Base-by-base conservation (phyloP, 2,329 filamentous ascomycete genomes). In the Botrytis elliptica region DNA sequence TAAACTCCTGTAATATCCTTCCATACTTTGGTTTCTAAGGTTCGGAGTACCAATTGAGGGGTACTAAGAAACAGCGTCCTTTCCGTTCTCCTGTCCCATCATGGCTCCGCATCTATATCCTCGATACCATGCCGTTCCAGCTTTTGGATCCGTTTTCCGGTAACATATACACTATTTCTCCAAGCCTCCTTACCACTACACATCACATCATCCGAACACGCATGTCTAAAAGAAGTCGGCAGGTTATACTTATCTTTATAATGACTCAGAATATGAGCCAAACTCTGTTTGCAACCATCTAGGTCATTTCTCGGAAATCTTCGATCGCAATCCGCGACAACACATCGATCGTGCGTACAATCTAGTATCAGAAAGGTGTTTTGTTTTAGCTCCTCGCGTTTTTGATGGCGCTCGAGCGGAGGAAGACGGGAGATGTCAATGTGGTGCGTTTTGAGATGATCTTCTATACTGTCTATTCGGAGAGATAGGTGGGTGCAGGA, bases 361-460 rank as follows among this genome's bases (percentile, higher is more conserved):
- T 63, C 38, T 14, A 29, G 12, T n/a, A 42, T 62, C 12, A 42
- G 38, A 63, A 42, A 63, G 5, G 36, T 29, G 0, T n/a, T n/a
- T n/a, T n/a, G 22, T 29, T 40, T 9, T 0, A 63, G 25, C 12
- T 63, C 10, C 25, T 29, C 20, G 1, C 22, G 12, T n/a, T 18
- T 63, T 42, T 42, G 22, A 3, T 42, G 6, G 0, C 38, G 36
- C 1, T 62, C 36, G 0, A 0, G 3, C 0, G 22, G 1, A 1
- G 12, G 2, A n/a, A 62, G 59, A 16, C 0, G 36, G 12, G 10
- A 18, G 36, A 40, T 14, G 25, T 62, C 36, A 25, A 40, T 40
- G 36, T 40, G 9, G 22, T 62, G 59, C 5, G 22, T 40, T 40
- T 62, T 40, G 33, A 62, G 36, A n/a, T 62, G 36, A 4, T 62